Evolutionary conservation across 306 rosid genomes (phyloP).

Genomic region (Medicago ruthenica): DNA sequence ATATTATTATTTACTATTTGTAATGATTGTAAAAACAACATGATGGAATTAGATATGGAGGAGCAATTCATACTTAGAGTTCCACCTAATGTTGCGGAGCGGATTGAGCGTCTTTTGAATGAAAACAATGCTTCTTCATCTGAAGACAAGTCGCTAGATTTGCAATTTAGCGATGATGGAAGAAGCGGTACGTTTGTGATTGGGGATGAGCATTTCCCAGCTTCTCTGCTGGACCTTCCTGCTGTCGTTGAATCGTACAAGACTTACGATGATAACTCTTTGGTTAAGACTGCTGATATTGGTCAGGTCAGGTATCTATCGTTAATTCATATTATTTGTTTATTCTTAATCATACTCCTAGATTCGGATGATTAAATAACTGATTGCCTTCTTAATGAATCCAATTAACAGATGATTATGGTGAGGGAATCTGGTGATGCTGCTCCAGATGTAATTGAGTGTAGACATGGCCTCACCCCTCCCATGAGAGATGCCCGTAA

Average conservation of each 20-base stretch:
- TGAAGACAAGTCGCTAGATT: conserved; percentile 49
- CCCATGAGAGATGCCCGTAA: conserved; percentile 97
- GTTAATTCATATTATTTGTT: conserved; percentile 6
- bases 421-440: conserved; percentile 51
- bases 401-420: conserved; percentile 48
- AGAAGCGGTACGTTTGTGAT: conserved; percentile 48
- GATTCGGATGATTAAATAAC: conserved; percentile 5
- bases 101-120: conserved; percentile 49
- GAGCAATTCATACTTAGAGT: conserved; percentile 55
- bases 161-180: conserved; percentile 48
- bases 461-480: conserved; percentile 93
- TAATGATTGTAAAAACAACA: neutral
- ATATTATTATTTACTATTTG: neutral
- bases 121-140: conserved; percentile 46
- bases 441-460: conserved; percentile 68
- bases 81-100: conserved; percentile 47
- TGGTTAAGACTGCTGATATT: conserved; percentile 73
- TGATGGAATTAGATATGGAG: conserved; percentile 42
- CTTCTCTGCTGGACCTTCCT: conserved; percentile 87
- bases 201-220: conserved; percentile 72
- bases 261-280: conserved; percentile 80
- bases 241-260: conserved; percentile 77
- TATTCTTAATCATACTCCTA: neutral
- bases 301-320: conserved; percentile 44
- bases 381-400: neutral